Percentiles rank a stretch among this genome's conserved stretches.
Evolutionary conservation across 192 early-diverging fungal genomes (phyloP).

Genomic region (Spizellomyces sp.): DNA sequence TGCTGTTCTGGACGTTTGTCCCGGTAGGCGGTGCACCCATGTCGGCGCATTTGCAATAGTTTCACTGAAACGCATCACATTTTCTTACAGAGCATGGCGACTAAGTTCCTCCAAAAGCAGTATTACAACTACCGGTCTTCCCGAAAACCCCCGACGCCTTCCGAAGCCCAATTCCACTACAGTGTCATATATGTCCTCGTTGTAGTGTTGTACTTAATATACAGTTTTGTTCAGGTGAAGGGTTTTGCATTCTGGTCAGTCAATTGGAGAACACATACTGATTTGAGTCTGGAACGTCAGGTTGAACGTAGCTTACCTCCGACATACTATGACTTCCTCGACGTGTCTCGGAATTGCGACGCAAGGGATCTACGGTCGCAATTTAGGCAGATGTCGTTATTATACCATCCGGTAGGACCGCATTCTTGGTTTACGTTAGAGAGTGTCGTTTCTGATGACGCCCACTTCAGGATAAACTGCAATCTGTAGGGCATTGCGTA

Average conservation of each 20-base stretch:
- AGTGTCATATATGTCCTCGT: slow-evolving; percentile 36
- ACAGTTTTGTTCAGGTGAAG: slow-evolving; percentile 40
- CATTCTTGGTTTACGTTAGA: no score
- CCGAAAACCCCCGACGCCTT: slow-evolving; percentile 1
- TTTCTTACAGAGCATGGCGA: slow-evolving; percentile 22
- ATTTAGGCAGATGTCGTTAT: slow-evolving; percentile 40
- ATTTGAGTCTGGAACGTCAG: slow-evolving; percentile 1
- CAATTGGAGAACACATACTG: no score
- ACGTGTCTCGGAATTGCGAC: slow-evolving; percentile 19
- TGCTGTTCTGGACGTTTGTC: slow-evolving; percentile 35
- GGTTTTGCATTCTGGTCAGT: no score
- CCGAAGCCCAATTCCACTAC: slow-evolving; percentile 29
- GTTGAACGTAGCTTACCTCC: slow-evolving; percentile 41
- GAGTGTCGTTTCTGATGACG: not conserved
- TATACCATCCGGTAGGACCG: slow-evolving; percentile 48
- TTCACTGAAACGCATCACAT: not conserved
- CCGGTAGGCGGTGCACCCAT: slow-evolving; percentile 14
- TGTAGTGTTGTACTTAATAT: slow-evolving; percentile 36
- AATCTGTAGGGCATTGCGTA: not conserved
- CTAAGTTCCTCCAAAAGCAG: slow-evolving; percentile 33
- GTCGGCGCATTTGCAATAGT: no score
- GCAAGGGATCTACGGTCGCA: slow-evolving; percentile 34
- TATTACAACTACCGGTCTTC: slow-evolving; percentile 15
- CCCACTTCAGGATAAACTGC: slow-evolving; percentile 13
- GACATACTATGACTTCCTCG: slow-evolving; percentile 44